A percentile compares a stretch with the other conserved stretches of the same genome.
Evolutionary conservation across 2,329 filamentous ascomycete species (phyloP).

Genomic region (Aspergillus calidoustus): DNA sequence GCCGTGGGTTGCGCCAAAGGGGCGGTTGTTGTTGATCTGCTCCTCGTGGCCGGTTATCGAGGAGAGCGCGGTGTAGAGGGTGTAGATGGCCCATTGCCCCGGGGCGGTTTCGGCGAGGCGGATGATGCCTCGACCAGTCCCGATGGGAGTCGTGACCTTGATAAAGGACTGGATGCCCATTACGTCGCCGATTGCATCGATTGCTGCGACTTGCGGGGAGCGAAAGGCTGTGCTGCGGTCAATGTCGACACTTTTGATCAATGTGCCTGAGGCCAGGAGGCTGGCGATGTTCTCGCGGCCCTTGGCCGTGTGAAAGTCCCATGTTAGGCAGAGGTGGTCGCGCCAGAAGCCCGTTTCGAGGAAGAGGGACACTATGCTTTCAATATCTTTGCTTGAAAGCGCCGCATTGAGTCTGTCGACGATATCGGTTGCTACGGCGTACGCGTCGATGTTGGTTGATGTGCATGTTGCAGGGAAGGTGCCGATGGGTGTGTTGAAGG

Average conservation of each 20-base stretch:
- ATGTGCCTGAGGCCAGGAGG: constrained; percentile 44
- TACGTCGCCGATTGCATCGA: constrained; percentile 57
- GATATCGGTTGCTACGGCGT: constrained; percentile 41
- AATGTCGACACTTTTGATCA: constrained; percentile 51
- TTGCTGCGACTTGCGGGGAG: constrained; percentile 48
- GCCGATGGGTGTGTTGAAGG: constrained; percentile 55
- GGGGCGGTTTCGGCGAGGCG: constrained; percentile 51
- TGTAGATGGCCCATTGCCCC: constrained; percentile 65
- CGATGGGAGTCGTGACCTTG: constrained; percentile 57
- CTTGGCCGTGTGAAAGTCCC: constrained; percentile 61
- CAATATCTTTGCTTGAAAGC: constrained; percentile 40
- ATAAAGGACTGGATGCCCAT: constrained; percentile 63
- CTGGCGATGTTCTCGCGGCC: constrained; percentile 46
- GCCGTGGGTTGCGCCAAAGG: constrained; percentile 62
- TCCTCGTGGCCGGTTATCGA: constrained; percentile 62
- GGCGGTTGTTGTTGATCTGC: constrained; percentile 50
- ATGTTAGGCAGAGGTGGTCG: constrained; percentile 62
- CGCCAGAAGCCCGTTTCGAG: constrained; percentile 60
- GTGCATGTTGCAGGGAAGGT: constrained; percentile 47
- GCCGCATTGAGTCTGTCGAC: constrained; percentile 47
- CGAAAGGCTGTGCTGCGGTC: constrained; percentile 40
- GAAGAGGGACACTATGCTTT: constrained; percentile 51
- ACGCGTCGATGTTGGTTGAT: constrained; percentile 40
- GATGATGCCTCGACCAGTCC: constrained; percentile 61
- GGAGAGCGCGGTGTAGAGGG: constrained; percentile 64